Base-by-base conservation (phyloP, 2,329 filamentous ascomycete genomes). In the Hymenoscyphus repandus region DNA sequence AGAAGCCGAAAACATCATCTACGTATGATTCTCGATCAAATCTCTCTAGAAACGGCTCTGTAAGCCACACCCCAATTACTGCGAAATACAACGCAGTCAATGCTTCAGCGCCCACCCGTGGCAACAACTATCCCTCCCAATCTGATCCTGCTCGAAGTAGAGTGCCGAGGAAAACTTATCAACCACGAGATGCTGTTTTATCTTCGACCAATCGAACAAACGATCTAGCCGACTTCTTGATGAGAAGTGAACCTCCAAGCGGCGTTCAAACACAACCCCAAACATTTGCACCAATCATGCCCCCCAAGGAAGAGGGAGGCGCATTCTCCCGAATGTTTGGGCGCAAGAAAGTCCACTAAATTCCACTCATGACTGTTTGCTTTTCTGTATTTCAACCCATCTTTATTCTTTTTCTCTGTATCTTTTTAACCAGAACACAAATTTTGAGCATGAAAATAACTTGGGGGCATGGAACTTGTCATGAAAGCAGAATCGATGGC, bases 211-310 rank as follows among this genome's bases (percentile, higher is more conserved):
- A 61, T 50, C 52, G 62, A 41, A 90, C 85, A 2, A 77, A 78
- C 15, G 86, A 90, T 45, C 69, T 92, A 40, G 86, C 88, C 0
- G 80, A 82, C 46, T 92, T 92, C 65, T 70, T 93, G 9, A 58
- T 55, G 45, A 49, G 50, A 10, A 59, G 55, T 30, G 58, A 63
- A 30, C 62, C 63, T 11, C 59, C 63, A 5, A 55, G 45, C 38
- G 49, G 38, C 7, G 46, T 45, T 34, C 53, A 56, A 30, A 45
- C 55, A 5, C 51, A 60, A 34, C 58, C 59, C 7, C 49, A 55
- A 37, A 50, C 56, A 9, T 60, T 62, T 32, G 32, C 50, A 9
- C 53, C 59, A 2, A 52, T 42, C 27, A 13, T 59, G 5, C 55
- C n/a, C 11, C 27, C 27, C n/a, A 62, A 60, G 37, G 57, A 60